These are phyloP conservation scores for Chondrus crispus DNA, from an alignment of 23 red algal genomes.

Conservation along the genomic window DNA sequence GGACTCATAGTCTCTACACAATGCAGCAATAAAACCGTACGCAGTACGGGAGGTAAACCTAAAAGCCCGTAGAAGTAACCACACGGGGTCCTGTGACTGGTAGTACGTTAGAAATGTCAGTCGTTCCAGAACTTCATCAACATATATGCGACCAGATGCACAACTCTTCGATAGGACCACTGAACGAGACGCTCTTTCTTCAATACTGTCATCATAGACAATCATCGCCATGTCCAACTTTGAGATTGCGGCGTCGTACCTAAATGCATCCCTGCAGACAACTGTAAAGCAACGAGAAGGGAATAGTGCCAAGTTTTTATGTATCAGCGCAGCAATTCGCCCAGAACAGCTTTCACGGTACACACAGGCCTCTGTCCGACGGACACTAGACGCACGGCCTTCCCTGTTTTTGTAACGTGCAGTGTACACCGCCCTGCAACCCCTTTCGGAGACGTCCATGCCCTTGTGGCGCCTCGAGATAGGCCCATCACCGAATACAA, in stretches of 20 bases:
- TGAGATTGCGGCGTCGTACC: no score
- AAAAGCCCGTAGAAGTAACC: neutral
- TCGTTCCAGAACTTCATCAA: neutral
- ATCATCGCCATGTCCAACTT: no score
- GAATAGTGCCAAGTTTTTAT: no score
- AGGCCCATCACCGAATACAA: neutral
- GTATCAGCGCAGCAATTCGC: no score
- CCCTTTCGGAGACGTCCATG: neutral
- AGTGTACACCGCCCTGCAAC: neutral
- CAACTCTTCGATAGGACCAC: no score
- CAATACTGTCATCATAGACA: no score
- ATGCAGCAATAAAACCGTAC: neutral
- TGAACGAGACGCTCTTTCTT: no score
- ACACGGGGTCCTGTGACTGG: neutral
- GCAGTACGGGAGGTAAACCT: neutral
- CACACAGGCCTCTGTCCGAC: neutral
- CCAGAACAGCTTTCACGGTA: constrained; percentile 1
- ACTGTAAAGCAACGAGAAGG: no score
- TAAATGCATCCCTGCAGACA: no score
- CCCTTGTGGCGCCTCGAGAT: neutral
- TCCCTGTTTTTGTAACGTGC: neutral
- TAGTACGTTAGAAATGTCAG: neutral
- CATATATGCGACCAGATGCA: no score
- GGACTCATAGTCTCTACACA: neutral
- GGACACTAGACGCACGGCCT: no score